A percentile compares a stretch with the other conserved stretches of the same genome.
Evolutionary conservation across 805 yeast genomes (phyloP).

Genomic region (Isabelozyma heimii): DNA sequence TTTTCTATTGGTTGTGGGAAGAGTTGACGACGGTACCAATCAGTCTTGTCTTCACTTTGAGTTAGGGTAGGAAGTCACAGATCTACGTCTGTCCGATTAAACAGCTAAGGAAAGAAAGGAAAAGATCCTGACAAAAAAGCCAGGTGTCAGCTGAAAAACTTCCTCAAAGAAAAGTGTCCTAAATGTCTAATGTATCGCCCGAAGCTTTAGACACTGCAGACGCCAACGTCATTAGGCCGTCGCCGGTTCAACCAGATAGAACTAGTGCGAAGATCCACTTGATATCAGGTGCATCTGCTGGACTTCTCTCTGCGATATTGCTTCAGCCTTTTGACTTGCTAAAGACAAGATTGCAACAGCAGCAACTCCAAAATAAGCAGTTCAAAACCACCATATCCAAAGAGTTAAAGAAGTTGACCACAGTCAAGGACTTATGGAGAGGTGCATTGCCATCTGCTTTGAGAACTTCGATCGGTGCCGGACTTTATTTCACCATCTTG

Average conservation of each 20-base stretch:
- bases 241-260: not conserved
- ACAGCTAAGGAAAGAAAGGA: no score
- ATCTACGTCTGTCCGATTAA: no score
- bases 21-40: not conserved
- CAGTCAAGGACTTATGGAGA: slow-evolving; percentile 69
- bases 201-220: not conserved
- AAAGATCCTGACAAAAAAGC: not conserved
- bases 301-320: slow-evolving; percentile 72
- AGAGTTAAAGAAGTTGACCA: slow-evolving; percentile 41
- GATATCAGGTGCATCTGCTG: slow-evolving; percentile 81
- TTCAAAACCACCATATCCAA: slow-evolving; percentile 30
- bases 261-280: slow-evolving; percentile 47
- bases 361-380: slow-evolving; percentile 17
- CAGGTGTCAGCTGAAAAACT: not conserved
- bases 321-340: slow-evolving; percentile 88
- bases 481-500: slow-evolving; percentile 74
- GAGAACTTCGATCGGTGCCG: slow-evolving; percentile 89
- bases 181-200: not conserved
- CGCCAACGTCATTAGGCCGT: no score
- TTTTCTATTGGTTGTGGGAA: not conserved
- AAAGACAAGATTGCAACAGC: slow-evolving; percentile 75
- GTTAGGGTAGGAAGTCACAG: no score
- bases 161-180: not conserved
- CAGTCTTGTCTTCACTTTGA: no score
- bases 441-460: slow-evolving; percentile 91